These are phyloP conservation scores for Heliosperma pusillum DNA, from an alignment of 148 eudicot genomes.

Conservation along the genomic window DNA sequence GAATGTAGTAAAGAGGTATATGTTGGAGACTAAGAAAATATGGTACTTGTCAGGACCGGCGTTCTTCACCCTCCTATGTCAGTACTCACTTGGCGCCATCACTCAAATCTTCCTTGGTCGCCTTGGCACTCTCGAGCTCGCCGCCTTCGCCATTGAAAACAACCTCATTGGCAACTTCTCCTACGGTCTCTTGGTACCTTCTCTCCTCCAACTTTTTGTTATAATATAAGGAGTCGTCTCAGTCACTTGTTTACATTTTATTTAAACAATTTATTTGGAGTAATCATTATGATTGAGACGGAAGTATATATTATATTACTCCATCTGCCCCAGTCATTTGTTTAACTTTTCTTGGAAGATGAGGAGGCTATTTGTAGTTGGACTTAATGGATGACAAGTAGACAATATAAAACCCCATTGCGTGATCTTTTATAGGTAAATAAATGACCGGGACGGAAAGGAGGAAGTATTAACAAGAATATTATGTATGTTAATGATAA, in stretches of 20 bases:
- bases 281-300: no score
- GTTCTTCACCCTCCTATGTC: neutral
- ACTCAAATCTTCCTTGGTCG: constrained; percentile 7
- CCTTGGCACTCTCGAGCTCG: neutral
- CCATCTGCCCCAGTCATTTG: neutral
- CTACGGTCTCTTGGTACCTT: neutral
- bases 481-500: neutral
- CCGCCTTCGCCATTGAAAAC: neutral
- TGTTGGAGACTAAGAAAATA: neutral
- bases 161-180: neutral
- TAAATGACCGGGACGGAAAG: no score
- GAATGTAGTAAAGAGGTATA: neutral
- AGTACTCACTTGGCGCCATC: neutral
- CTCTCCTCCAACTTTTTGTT: neutral
- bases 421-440: no score
- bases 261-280: no score
- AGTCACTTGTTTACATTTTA: no score
- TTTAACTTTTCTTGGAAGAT: no score
- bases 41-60: neutral
- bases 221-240: no score
- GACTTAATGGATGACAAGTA: no score
- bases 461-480: neutral
- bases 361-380: no score
- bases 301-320: no score
- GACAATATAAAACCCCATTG: no score